Conservation (phyloP, 2,329 filamentous ascomycete species). For the Botrytis sinoallii region DNA sequence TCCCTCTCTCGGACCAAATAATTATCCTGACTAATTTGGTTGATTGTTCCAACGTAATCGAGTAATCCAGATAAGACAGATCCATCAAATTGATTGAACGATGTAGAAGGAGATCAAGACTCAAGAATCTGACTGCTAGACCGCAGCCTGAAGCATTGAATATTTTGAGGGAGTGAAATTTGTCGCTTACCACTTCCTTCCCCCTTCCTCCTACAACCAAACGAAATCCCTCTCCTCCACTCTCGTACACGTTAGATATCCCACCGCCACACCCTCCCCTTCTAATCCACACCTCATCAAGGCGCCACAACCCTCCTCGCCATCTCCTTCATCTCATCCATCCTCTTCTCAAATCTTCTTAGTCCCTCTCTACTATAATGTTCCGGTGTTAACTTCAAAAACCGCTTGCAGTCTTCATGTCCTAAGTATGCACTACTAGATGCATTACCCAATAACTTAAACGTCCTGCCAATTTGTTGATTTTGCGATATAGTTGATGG, state of each 20-base stretch:
- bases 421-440: slow-evolving; percentile 63
- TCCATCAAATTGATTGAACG: not conserved
- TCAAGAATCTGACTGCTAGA: not conserved
- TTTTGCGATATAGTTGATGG: slow-evolving; percentile 15
- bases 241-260: slow-evolving; percentile 63
- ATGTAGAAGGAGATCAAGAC: not conserved
- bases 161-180: not conserved
- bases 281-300: slow-evolving; percentile 83
- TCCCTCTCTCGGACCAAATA: not conserved
- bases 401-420: slow-evolving; percentile 87
- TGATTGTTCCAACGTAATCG: not conserved
- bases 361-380: slow-evolving; percentile 85
- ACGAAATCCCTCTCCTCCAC: slow-evolving; percentile 61
- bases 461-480: slow-evolving; percentile 63
- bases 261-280: slow-evolving; percentile 60
- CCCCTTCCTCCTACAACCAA: slow-evolving; percentile 43
- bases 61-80: not conserved
- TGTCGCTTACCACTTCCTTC: not conserved
- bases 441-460: slow-evolving; percentile 67
- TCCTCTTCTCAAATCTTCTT: slow-evolving; percentile 76
- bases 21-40: not conserved
- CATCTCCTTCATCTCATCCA: slow-evolving; percentile 84
- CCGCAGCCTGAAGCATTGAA: not conserved
- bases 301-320: slow-evolving; percentile 81
- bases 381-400: slow-evolving; percentile 78